Evolutionary conservation across 2,329 filamentous ascomycete genomes (phyloP).

Genomic region (Diaporthe velutina): DNA sequence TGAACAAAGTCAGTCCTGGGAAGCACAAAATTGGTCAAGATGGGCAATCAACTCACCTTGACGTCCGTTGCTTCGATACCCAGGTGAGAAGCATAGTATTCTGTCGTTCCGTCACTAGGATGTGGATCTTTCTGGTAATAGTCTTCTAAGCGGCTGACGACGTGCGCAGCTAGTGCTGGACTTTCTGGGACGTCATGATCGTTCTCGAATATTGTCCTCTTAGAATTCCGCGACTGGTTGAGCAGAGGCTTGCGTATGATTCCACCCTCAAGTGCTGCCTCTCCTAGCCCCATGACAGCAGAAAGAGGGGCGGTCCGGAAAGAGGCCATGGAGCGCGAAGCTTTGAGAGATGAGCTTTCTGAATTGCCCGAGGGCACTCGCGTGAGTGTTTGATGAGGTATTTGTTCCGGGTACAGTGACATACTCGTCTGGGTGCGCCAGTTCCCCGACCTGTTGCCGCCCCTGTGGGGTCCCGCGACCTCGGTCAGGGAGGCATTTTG

Average conservation of each 20-base stretch:
- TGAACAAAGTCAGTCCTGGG: conserved; percentile 37
- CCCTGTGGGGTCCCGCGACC: conserved; percentile 1
- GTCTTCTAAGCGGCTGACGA: conserved; percentile 64
- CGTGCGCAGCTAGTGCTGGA: conserved; percentile 61
- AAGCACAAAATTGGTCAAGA: neutral
- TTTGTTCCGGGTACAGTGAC: conserved; percentile 10
- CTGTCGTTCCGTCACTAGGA: conserved; percentile 63
- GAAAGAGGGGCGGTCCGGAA: conserved; percentile 14
- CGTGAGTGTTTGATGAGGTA: conserved; percentile 6
- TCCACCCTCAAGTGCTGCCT: conserved; percentile 43
- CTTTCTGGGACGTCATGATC: conserved; percentile 55
- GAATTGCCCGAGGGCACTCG: conserved; percentile 21
- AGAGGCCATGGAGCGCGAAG: conserved; percentile 10
- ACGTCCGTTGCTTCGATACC: conserved; percentile 65
- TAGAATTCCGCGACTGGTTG: conserved; percentile 59
- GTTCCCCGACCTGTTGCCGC: conserved; percentile 12
- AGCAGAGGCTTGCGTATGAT: conserved; percentile 58
- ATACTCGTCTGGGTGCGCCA: conserved; percentile 14
- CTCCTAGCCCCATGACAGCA: conserved; percentile 35
- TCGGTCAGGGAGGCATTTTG: neutral
- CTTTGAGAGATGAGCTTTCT: conserved; percentile 25
- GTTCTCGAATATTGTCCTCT: conserved; percentile 53
- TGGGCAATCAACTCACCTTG: conserved; percentile 53
- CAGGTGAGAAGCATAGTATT: conserved; percentile 67
- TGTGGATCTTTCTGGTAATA: conserved; percentile 63